Evolutionary conservation across 345 rosid species (phyloP).

Genomic region (Viola odorata): DNA sequence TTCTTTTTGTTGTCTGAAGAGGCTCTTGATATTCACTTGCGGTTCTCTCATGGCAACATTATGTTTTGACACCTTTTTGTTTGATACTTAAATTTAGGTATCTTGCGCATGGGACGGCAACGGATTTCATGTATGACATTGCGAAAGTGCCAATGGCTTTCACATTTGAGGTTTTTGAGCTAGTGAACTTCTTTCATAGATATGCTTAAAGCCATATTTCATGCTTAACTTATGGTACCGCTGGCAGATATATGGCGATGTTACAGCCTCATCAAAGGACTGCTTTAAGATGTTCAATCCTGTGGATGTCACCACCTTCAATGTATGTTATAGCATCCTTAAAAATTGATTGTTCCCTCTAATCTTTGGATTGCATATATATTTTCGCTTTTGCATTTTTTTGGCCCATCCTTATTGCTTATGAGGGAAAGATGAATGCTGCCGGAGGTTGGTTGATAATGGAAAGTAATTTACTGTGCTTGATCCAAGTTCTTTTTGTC

Average conservation of each 20-base stretch:
- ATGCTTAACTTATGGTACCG: slow-evolving; percentile 8
- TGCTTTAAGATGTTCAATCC: slow-evolving; percentile 99
- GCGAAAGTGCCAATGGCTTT: slow-evolving; percentile 88
- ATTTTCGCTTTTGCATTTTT: background rate
- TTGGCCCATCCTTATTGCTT: background rate
- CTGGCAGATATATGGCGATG: slow-evolving; percentile 80
- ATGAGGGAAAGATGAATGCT: too few relatives aligned
- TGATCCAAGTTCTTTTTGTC: background rate
- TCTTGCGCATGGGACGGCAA: slow-evolving; percentile 96
- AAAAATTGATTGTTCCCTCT: background rate
- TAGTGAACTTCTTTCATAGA: slow-evolving; percentile 10
- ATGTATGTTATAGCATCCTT: slow-evolving; percentile 35
- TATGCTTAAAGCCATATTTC: slow-evolving; percentile 3
- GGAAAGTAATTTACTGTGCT: background rate
- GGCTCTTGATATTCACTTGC: background rate
- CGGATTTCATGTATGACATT: slow-evolving; percentile 89
- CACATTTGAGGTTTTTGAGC: slow-evolving; percentile 84
- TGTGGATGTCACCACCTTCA: slow-evolving; percentile 60
- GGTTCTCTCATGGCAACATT: background rate
- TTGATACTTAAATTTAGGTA: slow-evolving; percentile 46
- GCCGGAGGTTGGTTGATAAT: background rate
- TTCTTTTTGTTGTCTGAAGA: background rate
- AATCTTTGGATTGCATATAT: background rate
- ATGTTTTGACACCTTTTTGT: background rate
- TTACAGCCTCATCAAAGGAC: slow-evolving; percentile 52